Evolutionary conservation across 2,329 filamentous ascomycete genomes (phyloP).

Genomic region (Metarhizium guizhouense): DNA sequence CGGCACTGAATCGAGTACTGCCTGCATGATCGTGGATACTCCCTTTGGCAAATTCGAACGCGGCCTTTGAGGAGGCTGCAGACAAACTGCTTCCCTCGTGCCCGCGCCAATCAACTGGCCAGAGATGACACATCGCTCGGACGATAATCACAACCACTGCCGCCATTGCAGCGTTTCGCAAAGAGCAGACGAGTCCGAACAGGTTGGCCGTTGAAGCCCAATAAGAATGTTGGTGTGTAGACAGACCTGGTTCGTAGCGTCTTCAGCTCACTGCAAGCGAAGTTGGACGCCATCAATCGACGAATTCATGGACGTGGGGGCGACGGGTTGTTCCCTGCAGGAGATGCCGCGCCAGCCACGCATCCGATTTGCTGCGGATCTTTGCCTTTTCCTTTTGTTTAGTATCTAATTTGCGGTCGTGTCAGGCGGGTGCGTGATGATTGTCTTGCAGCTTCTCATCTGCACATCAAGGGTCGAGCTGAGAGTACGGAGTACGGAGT

Average conservation of each 20-base stretch:
- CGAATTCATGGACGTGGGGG: neutral
- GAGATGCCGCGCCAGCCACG: conserved; percentile 1
- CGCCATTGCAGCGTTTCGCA: neutral
- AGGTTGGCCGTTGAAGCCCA: neutral
- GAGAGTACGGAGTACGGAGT: neutral
- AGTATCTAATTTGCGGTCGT: neutral
- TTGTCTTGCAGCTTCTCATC: neutral
- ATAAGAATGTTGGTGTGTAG: neutral
- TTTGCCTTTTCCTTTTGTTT: neutral
- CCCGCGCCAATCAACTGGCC: neutral
- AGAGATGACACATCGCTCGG: neutral
- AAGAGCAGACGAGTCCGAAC: neutral
- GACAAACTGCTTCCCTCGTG: neutral
- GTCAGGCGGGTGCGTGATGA: neutral
- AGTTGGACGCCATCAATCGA: neutral
- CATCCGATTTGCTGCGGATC: neutral
- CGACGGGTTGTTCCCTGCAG: neutral
- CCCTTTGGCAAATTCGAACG: neutral
- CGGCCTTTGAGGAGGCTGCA: neutral
- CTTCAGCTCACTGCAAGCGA: conserved; percentile 1
- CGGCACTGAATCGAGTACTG: neutral
- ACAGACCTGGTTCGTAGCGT: neutral
- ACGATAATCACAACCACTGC: neutral
- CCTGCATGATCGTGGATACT: neutral
- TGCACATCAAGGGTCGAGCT: too few species aligned